phyloP scores from a whole-genome alignment of 2,329 filamentous ascomycete species.

The Cyphellophora europaea region DNA sequence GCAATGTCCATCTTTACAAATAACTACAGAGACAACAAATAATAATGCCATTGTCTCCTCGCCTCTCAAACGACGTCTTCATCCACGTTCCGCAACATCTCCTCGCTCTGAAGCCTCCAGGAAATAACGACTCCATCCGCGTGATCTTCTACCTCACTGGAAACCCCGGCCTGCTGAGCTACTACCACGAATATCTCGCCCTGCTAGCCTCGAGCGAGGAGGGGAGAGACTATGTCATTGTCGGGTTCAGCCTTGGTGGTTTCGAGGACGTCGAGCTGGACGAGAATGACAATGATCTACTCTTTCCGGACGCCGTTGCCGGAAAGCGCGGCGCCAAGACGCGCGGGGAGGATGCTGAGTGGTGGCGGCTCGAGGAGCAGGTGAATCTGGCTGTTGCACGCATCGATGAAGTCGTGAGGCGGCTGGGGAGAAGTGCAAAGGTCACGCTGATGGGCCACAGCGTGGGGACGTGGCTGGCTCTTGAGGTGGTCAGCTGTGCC shows the following conservation, averaged over 20 bases:
- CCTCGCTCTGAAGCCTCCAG: not conserved
- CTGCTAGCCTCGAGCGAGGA: not conserved
- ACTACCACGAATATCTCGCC: slow-evolving; percentile 35
- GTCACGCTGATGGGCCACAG: slow-evolving; percentile 65
- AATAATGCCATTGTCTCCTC: too few relatives aligned
- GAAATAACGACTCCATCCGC: not conserved
- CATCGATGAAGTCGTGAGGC: slow-evolving; percentile 29
- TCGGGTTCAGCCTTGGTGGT: slow-evolving; percentile 14
- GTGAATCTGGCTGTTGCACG: slow-evolving; percentile 38
- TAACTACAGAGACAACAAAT: too few relatives aligned
- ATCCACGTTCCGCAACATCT: too few relatives aligned
- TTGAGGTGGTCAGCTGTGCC: slow-evolving; percentile 55
- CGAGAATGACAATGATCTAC: slow-evolving; percentile 4
- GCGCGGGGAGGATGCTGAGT: not conserved
- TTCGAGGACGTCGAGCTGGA: slow-evolving; percentile 11
- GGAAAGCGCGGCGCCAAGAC: not conserved
- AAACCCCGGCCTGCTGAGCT: slow-evolving; percentile 41
- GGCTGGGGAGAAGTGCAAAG: not conserved
- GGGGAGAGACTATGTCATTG: slow-evolving; percentile 5
- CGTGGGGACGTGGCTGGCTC: slow-evolving; percentile 61
- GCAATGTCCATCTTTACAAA: too few relatives aligned
- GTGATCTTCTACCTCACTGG: slow-evolving; percentile 38
- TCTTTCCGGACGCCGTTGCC: slow-evolving; percentile 3
- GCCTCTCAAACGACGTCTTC: slow-evolving; percentile 9
- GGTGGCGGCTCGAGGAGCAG: slow-evolving; percentile 28